Percentiles rank a stretch among this genome's conserved stretches.
Evolutionary conservation across 169 alveolate genomes (phyloP).

Genomic region (Plasmodium gonderi): DNA sequence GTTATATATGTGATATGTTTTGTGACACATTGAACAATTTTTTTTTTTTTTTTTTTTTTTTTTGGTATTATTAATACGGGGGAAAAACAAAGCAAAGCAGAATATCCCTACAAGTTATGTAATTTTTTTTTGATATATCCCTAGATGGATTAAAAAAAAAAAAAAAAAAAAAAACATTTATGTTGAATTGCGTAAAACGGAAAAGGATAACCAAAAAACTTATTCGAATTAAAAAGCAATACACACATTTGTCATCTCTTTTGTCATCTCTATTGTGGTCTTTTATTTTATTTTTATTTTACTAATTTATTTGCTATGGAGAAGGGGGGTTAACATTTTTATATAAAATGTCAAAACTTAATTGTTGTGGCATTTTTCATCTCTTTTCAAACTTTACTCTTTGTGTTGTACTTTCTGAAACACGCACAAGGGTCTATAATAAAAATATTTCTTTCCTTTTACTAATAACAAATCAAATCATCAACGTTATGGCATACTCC

Average conservation of each 20-base stretch:
- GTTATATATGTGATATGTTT: background rate
- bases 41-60: background rate
- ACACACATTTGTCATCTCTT: background rate
- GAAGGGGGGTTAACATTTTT: too few species aligned
- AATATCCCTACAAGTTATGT: too few species aligned
- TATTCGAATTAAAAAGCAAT: background rate
- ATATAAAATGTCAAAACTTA: background rate
- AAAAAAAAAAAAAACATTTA: background rate
- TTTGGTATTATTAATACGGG: too few species aligned
- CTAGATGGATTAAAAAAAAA: background rate
- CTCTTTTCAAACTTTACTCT: too few species aligned
- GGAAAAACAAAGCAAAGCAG: background rate
- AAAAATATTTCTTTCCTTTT: too few species aligned
- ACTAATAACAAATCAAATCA: too few species aligned
- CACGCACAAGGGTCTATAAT: too few species aligned
- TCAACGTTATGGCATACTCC: too few species aligned
- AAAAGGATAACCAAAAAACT: background rate
- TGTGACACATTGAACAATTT: background rate
- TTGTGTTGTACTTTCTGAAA: too few species aligned
- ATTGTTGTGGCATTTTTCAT: too few species aligned
- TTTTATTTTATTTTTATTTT: background rate
- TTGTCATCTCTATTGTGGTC: background rate
- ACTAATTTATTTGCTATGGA: too few species aligned
- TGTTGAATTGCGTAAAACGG: background rate
- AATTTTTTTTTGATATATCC: background rate